Conservation (phyloP, 176 grass and related monocot genomes). For the Phoenix dactylifera region DNA sequence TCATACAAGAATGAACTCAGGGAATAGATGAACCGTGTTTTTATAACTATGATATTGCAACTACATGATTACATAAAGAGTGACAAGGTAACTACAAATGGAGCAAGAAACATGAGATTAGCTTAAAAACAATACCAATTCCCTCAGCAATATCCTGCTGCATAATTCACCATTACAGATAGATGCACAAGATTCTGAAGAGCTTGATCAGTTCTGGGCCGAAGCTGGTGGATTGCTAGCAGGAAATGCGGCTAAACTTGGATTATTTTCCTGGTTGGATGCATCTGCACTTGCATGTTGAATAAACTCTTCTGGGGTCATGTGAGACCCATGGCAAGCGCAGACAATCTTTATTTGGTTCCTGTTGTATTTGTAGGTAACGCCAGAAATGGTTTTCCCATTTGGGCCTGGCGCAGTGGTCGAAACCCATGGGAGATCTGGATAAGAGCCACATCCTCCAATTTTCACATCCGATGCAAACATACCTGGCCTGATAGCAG, state of each 20-base stretch:
- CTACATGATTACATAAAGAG: too few species aligned
- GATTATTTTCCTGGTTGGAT: slow-evolving; percentile 28
- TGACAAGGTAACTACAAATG: too few species aligned
- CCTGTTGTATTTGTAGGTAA: slow-evolving; percentile 68
- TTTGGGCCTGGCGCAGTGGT: slow-evolving; percentile 52
- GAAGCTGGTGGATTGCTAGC: slow-evolving; percentile 40
- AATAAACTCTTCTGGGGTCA: slow-evolving; percentile 67
- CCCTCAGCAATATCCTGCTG: too few species aligned
- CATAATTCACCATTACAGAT: too few species aligned
- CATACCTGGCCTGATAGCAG: slow-evolving; percentile 54
- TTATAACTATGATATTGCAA: too few species aligned
- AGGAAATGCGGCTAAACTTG: slow-evolving; percentile 24
- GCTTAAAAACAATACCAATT: too few species aligned
- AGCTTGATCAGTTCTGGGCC: slow-evolving; percentile 37
- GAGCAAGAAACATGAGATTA: too few species aligned
- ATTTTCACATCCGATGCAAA: slow-evolving; percentile 65
- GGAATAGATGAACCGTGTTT: too few species aligned
- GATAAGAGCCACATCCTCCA: slow-evolving; percentile 73
- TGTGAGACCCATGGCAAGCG: slow-evolving; percentile 79
- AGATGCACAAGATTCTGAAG: too few species aligned
- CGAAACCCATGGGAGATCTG: slow-evolving; percentile 95
- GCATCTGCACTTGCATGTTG: slow-evolving; percentile 57
- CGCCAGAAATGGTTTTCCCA: slow-evolving; percentile 85
- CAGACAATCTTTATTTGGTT: slow-evolving; percentile 80
- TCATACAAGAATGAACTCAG: too few species aligned